Evolutionary conservation across 257 asterid genomes (phyloP).

Genomic region (Nicotiana attenuata): DNA sequence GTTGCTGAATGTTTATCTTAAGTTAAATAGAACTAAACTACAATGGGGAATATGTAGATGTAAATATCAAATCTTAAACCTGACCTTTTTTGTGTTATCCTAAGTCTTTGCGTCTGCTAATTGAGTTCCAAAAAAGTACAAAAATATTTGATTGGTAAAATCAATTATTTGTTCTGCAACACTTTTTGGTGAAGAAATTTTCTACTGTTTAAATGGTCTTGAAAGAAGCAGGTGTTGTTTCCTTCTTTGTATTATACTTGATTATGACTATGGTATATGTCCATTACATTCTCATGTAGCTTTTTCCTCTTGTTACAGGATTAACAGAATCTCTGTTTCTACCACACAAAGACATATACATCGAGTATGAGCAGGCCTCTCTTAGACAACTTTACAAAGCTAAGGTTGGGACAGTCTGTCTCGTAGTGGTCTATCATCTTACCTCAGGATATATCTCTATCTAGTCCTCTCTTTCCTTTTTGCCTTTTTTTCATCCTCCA

Average conservation of each 20-base stretch:
- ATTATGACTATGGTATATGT: not conserved
- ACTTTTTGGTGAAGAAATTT: not conserved
- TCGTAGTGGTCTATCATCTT: not conserved
- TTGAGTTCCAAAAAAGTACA: not conserved
- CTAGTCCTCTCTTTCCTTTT: constrained; percentile 10
- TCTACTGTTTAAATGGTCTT: not conserved
- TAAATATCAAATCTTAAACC: not conserved
- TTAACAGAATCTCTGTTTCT: constrained; percentile 90
- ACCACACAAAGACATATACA: constrained; percentile 79
- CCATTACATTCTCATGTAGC: not conserved
- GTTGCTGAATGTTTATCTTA: not conserved
- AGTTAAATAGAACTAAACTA: not conserved
- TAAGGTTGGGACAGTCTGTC: constrained; percentile 46
- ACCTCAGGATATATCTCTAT: not conserved
- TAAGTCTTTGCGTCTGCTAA: not conserved
- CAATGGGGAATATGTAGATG: not conserved
- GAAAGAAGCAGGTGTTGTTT: not conserved
- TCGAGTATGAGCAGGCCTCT: constrained; percentile 94
- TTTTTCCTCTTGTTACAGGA: constrained; percentile 47
- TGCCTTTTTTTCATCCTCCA: not conserved
- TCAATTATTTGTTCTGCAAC: not conserved
- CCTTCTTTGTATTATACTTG: not conserved
- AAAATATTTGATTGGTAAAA: not conserved
- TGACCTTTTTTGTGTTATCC: not conserved
- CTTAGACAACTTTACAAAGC: constrained; percentile 83